Conservation (phyloP, 2,329 filamentous ascomycete genomes). For the Trichoderma sp. region DNA sequence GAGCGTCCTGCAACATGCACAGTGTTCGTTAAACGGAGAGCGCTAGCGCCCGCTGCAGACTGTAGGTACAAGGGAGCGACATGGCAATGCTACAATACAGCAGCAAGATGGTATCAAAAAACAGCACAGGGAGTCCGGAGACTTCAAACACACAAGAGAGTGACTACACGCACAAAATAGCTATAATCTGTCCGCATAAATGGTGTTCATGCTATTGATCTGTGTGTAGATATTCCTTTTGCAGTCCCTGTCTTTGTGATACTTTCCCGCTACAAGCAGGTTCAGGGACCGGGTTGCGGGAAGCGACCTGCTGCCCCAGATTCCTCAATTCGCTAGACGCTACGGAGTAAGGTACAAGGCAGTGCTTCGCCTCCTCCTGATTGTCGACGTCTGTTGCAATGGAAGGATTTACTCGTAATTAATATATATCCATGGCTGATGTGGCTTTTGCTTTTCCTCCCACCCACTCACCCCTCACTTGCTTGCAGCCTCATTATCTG, state of each 20-base stretch:
- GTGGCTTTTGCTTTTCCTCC: background rate
- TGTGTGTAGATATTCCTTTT: background rate
- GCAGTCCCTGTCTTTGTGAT: background rate
- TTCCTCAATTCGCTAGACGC: background rate
- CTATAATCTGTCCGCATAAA: background rate
- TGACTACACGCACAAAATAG: background rate
- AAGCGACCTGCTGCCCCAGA: background rate
- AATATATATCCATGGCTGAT: background rate
- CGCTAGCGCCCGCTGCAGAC: conserved; percentile 2
- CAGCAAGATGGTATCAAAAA: background rate
- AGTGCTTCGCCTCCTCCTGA: conserved; percentile 20
- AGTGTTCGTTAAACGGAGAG: background rate
- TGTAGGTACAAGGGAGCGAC: background rate
- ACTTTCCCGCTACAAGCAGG: background rate
- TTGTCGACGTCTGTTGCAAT: background rate
- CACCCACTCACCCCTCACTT: background rate
- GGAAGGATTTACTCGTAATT: background rate
- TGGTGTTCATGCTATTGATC: background rate
- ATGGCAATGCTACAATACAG: background rate
- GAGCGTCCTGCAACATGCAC: background rate
- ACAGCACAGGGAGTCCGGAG: background rate
- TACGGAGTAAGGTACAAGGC: background rate
- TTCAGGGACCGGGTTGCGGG: background rate
- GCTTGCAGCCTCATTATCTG: background rate
- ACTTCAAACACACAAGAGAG: background rate